Percentiles rank a stretch among this genome's conserved stretches.
These are phyloP conservation scores for Calycina herbarum DNA, from an alignment of 2,329 filamentous ascomycete species.

Conservation along the genomic window DNA sequence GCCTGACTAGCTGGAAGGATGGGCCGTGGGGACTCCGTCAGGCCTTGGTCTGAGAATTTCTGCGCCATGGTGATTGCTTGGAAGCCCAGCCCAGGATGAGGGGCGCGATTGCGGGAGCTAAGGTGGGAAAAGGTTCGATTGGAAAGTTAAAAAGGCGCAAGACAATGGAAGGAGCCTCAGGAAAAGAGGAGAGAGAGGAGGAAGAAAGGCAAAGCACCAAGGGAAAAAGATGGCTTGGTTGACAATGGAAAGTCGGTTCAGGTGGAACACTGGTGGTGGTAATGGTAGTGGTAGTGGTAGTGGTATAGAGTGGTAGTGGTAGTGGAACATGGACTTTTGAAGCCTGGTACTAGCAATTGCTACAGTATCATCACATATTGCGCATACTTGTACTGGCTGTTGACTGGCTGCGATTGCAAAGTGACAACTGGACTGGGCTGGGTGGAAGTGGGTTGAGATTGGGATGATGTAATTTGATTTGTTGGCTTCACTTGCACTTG, in stretches of 20 bases:
- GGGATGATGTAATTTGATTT: neutral
- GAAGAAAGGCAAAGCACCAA: neutral
- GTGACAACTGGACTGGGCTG: conserved; percentile 3
- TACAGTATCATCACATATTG: neutral
- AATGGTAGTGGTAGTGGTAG: neutral
- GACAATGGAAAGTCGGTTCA: neutral
- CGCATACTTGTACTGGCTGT: neutral
- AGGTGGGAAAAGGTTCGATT: neutral
- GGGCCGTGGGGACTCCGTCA: conserved; percentile 28
- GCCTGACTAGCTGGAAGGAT: conserved; percentile 21
- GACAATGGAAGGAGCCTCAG: neutral
- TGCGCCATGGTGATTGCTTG: conserved; percentile 18
- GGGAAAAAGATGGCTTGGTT: neutral
- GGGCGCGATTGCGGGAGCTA: neutral
- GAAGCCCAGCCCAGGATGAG: neutral
- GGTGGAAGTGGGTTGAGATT: neutral
- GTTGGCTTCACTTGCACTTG: too few species aligned
- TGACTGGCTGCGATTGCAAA: neutral
- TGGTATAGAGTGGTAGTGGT: too few species aligned
- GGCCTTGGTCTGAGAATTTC: conserved; percentile 16
- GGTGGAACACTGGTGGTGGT: neutral
- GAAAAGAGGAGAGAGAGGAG: neutral
- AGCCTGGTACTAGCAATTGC: neutral
- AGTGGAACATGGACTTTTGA: neutral
- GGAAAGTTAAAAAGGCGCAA: neutral